Percentiles rank a stretch among this genome's conserved stretches.
These are phyloP conservation scores for Haplosporangium gracile DNA, from an alignment of 192 early-diverging fungal species.

Conservation along the genomic window DNA sequence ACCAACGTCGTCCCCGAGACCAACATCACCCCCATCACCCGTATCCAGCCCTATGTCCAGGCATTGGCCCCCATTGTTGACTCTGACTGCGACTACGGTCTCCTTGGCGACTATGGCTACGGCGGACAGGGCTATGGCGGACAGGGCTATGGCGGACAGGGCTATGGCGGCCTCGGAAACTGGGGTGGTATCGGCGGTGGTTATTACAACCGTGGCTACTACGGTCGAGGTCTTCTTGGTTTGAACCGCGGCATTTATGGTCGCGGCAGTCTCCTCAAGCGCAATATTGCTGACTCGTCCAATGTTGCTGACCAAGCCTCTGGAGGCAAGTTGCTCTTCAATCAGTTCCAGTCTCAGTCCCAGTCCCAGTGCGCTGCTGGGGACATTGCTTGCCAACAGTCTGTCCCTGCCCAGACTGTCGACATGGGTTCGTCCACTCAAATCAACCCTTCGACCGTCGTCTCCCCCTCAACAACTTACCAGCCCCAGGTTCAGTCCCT, in stretches of 20 bases:
- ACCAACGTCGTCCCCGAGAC: conserved; percentile 36
- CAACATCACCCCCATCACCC: conserved; percentile 37
- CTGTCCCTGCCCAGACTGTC: conserved; percentile 33
- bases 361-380: neutral
- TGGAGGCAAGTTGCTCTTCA: conserved; percentile 39
- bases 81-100: conserved; percentile 28
- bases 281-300: neutral
- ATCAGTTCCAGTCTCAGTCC: conserved; percentile 30
- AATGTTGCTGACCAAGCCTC: neutral
- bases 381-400: conserved; percentile 19
- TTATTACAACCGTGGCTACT: neutral
- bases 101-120: neutral
- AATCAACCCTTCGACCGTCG: conserved; percentile 21
- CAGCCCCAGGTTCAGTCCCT: conserved; percentile 44
- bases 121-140: neutral
- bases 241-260: no score
- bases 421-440: conserved; percentile 32
- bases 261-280: neutral
- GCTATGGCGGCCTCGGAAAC: neutral
- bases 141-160: neutral
- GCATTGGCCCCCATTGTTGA: conserved; percentile 26
- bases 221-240: conserved; percentile 13
- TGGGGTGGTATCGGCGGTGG: neutral
- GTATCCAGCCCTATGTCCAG: conserved; percentile 28
- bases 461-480: conserved; percentile 41